Base-by-base conservation (phyloP, 352 stramenopile genomes). In the Phytopythium montanum region DNA sequence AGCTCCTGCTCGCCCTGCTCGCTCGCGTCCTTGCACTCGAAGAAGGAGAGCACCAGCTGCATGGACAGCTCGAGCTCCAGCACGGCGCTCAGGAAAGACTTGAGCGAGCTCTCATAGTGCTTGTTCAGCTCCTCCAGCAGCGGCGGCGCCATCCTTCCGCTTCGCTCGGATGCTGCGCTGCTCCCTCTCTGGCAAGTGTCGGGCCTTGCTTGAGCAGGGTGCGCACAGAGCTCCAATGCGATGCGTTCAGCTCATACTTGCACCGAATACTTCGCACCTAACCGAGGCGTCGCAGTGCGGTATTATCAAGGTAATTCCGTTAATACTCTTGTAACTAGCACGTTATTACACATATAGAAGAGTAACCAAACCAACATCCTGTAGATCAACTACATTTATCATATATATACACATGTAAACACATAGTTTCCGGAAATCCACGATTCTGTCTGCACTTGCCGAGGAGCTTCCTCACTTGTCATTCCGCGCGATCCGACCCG, bases 61-160 rank as follows among this genome's bases (percentile, higher is more conserved):
- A 84, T 73, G 33, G 83, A 88, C 44, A 92, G 70, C 56, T 87
- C 87, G 44, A 92, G 79, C 55, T 92, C 83, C 14, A 92, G 61
- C 12, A 68, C 68, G 31, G 70, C 79, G 25, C 79, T 70, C 28
- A 92, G 67, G 58, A 88, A 75, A 12, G 68, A 63, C 70, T 90
- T 90, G 29, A 88, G 62, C 38, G 82, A 85, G 66, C 72, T 77
- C 54, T 77, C 69, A 51, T 80, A 80, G 28, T 76, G 53, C 42
- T 80, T 59, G 26, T 62, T 53, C 42, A 85, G 62, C 28, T 69
- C 61, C 54, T 67, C 25, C 45, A 33, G 25, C 33, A 26, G 25
- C 8, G 23, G n/a, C 18, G 18, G 23, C 39, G 29, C 45, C 36
- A 28, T 51, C n/a, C 18, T 25, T 21, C 26, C 28, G 29, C 51